Percentiles rank a stretch among this genome's conserved stretches.
Conservation (phyloP, 495 filamentous ascomycete species). For the Parathielavia hyrcaniae region DNA sequence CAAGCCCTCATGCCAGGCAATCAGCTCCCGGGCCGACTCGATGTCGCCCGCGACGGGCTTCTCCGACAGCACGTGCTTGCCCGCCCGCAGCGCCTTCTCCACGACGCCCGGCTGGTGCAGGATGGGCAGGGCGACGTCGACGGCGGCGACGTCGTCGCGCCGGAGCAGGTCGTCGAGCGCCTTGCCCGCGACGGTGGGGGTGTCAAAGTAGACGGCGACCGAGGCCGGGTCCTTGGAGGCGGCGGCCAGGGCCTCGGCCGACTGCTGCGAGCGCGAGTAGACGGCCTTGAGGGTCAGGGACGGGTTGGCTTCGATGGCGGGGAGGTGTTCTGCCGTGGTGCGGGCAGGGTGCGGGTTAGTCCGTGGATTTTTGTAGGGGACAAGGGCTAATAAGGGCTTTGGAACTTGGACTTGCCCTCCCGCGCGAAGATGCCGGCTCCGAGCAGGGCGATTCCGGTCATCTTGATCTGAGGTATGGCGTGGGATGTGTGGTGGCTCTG, state of each 20-base stretch:
- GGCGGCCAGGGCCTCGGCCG: constrained; percentile 30
- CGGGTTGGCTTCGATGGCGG: constrained; percentile 43
- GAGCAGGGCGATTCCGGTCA: constrained; percentile 57
- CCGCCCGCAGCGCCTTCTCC: constrained; percentile 52
- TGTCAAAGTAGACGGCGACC: constrained; percentile 51
- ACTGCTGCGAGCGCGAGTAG: constrained; percentile 55
- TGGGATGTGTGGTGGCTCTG: too few relatives aligned
- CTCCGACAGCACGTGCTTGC: constrained; percentile 75
- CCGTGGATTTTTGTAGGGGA: constrained; percentile 3
- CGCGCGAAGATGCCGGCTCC: constrained; percentile 54
- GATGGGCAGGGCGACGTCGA: constrained; percentile 66
- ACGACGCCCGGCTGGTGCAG: constrained; percentile 52
- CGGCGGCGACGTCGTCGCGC: constrained; percentile 58
- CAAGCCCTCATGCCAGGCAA: constrained; percentile 56
- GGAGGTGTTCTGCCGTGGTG: constrained; percentile 43
- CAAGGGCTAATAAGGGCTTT: not conserved
- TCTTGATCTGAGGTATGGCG: constrained; percentile 1
- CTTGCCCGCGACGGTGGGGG: constrained; percentile 45
- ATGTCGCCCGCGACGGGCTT: constrained; percentile 72
- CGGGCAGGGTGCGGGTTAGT: constrained; percentile 24
- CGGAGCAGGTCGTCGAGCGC: constrained; percentile 55
- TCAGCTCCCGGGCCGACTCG: constrained; percentile 49
- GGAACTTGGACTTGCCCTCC: constrained; percentile 28
- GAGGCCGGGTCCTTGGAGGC: constrained; percentile 22
- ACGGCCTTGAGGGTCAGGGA: constrained; percentile 51